Evolutionary conservation across 495 filamentous ascomycete genomes (phyloP).

Genomic region (Neurospora tetrasperma): DNA sequence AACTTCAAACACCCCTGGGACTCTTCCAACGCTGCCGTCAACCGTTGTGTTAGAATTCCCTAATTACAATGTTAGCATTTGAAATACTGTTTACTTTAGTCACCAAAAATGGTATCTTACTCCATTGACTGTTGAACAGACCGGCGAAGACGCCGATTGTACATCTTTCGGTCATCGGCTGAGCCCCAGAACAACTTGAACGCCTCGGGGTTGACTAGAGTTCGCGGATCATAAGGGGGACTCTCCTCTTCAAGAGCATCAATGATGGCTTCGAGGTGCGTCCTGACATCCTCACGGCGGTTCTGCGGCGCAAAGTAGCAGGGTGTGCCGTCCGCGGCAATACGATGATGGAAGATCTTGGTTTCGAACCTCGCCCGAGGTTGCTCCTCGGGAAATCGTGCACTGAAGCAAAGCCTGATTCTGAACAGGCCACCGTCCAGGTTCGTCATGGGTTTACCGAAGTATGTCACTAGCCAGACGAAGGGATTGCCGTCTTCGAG

Average conservation of each 20-base stretch:
- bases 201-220: constrained; percentile 78
- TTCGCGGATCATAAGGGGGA: constrained; percentile 84
- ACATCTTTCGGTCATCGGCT: constrained; percentile 66
- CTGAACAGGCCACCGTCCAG: constrained; percentile 86
- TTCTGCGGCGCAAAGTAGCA: constrained; percentile 62
- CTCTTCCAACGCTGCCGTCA: background rate
- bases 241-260: constrained; percentile 73
- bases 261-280: constrained; percentile 80
- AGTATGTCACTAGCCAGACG: constrained; percentile 60
- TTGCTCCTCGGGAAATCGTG: constrained; percentile 86
- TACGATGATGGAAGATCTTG: constrained; percentile 77
- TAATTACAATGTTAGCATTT: background rate
- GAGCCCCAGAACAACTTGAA: constrained; percentile 81
- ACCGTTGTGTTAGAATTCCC: background rate
- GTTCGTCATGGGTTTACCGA: constrained; percentile 86
- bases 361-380: constrained; percentile 76
- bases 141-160: constrained; percentile 67
- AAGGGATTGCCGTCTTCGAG: constrained; percentile 66
- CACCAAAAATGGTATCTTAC: constrained; percentile 15
- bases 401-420: constrained; percentile 70
- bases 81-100: background rate
- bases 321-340: constrained; percentile 64
- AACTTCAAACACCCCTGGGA: background rate
- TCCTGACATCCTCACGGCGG: constrained; percentile 65
- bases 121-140: constrained; percentile 48